Evolutionary conservation across 2,329 filamentous ascomycete genomes (phyloP).

Genomic region (Ustilaginoidea virens): DNA sequence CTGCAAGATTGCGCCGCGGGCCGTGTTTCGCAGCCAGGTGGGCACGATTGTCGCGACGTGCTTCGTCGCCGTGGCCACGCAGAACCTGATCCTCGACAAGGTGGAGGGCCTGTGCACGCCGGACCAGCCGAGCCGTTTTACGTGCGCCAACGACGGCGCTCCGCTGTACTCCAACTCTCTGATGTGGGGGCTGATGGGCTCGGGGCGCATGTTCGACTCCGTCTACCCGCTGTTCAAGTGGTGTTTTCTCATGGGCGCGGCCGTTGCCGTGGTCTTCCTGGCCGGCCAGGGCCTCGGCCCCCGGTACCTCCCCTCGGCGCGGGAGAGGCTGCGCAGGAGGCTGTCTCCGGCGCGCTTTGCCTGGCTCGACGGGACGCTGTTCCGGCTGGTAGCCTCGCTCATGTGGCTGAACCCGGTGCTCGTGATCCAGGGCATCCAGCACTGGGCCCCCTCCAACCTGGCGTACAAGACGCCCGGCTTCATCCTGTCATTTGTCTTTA

Average conservation of each 20-base stretch:
- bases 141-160: conserved; percentile 32
- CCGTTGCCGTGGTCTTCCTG: conserved; percentile 19
- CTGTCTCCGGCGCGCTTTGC: conserved; percentile 17
- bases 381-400: conserved; percentile 21
- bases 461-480: conserved; percentile 27
- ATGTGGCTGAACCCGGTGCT: conserved; percentile 26
- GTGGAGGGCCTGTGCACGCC: conserved; percentile 17
- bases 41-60: conserved; percentile 29
- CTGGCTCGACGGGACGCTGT: conserved; percentile 20
- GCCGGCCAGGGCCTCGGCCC: conserved; percentile 7
- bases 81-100: conserved; percentile 24
- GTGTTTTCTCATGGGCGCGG: conserved; percentile 26
- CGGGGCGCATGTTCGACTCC: conserved; percentile 26
- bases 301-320: conserved; percentile 13
- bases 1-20: conserved; percentile 31
- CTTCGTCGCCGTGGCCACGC: conserved; percentile 27
- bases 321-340: conserved; percentile 13
- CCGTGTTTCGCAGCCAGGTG: conserved; percentile 31
- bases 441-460: conserved; percentile 27
- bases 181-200: conserved; percentile 36
- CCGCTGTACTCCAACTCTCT: conserved; percentile 20
- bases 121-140: conserved; percentile 24
- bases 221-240: conserved; percentile 23
- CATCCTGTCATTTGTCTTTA: conserved; percentile 24
- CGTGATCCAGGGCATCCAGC: conserved; percentile 24